Evolutionary conservation across 352 stramenopile species (phyloP).

Genomic region (Phytophthora pseudosyringae): DNA sequence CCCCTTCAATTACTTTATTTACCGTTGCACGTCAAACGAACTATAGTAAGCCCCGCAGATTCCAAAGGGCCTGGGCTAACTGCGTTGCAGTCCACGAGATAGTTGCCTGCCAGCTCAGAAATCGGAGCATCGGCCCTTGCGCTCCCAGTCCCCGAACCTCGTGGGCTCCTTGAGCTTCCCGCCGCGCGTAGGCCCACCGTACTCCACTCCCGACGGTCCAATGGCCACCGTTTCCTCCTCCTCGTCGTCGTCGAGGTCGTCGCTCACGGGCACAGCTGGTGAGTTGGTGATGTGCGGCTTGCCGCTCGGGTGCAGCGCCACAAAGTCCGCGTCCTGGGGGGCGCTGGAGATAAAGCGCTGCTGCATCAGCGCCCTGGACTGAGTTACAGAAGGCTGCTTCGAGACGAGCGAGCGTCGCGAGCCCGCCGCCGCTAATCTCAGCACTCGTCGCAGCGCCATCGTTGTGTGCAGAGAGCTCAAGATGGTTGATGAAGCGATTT

Average conservation of each 20-base stretch:
- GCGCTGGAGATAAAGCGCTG: constrained; percentile 40
- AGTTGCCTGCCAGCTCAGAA: constrained; percentile 71
- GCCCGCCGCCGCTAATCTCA: constrained; percentile 1
- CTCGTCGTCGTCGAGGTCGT: constrained; percentile 71
- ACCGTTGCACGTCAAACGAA: too few relatives aligned
- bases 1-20: too few relatives aligned
- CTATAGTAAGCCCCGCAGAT: too few relatives aligned
- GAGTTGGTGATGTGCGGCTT: constrained; percentile 34
- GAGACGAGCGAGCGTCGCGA: constrained; percentile 6
- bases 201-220: constrained; percentile 91
- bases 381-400: neutral
- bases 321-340: constrained; percentile 44
- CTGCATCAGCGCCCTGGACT: constrained; percentile 2
- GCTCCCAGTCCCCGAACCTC: constrained; percentile 98
- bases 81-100: too few relatives aligned
- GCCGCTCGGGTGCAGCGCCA: constrained; percentile 34
- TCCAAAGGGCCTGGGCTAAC: too few relatives aligned
- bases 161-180: constrained; percentile 96
- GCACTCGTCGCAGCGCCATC: constrained; percentile 35
- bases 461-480: too few relatives aligned
- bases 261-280: constrained; percentile 7
- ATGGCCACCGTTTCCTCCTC: constrained; percentile 95
- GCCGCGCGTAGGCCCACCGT: constrained; percentile 93
- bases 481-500: too few relatives aligned
- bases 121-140: constrained; percentile 96